Percentiles rank a stretch among this genome's conserved stretches.
Evolutionary conservation across 306 rosid genomes (phyloP).

Genomic region (Rubus idaeus): DNA sequence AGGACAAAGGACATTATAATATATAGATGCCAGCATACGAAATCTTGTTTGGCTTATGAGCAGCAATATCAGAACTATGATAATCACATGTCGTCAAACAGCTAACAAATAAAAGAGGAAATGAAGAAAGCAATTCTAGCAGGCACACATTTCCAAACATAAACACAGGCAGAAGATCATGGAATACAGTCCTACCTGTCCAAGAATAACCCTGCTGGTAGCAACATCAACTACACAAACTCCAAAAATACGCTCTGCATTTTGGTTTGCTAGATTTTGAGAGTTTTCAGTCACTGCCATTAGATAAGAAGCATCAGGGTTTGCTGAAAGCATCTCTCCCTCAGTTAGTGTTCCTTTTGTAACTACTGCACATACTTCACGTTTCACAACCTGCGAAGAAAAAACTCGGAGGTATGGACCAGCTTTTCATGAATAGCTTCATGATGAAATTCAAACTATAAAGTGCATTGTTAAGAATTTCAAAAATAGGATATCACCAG

Average conservation of each 20-base stretch:
- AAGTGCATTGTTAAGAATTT: neutral
- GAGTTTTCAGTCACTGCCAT: slow-evolving; percentile 79
- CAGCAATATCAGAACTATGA: neutral
- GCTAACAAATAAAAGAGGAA: slow-evolving; percentile 1
- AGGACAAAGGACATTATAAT: slow-evolving; percentile 7
- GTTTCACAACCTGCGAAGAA: slow-evolving; percentile 75
- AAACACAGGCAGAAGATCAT: neutral
- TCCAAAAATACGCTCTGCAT: slow-evolving; percentile 56
- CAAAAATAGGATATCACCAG: neutral
- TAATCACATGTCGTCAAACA: neutral
- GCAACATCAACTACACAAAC: slow-evolving; percentile 82
- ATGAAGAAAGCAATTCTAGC: neutral
- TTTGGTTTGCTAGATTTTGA: slow-evolving; percentile 42
- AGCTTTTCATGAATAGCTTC: neutral
- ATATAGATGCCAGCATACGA: neutral
- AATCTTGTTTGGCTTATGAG: neutral
- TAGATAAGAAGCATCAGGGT: slow-evolving; percentile 80
- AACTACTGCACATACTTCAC: slow-evolving; percentile 92
- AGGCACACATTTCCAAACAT: neutral
- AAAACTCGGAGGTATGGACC: slow-evolving; percentile 6
- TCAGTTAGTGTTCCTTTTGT: slow-evolving; percentile 87
- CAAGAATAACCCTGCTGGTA: slow-evolving; percentile 76
- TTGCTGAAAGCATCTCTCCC: slow-evolving; percentile 77
- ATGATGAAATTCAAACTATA: slow-evolving; percentile 11
- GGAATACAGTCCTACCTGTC: slow-evolving; percentile 59